Evolutionary conservation across 2,329 filamentous ascomycete species (phyloP).

Genomic region (Annulohypoxylon truncatum): DNA sequence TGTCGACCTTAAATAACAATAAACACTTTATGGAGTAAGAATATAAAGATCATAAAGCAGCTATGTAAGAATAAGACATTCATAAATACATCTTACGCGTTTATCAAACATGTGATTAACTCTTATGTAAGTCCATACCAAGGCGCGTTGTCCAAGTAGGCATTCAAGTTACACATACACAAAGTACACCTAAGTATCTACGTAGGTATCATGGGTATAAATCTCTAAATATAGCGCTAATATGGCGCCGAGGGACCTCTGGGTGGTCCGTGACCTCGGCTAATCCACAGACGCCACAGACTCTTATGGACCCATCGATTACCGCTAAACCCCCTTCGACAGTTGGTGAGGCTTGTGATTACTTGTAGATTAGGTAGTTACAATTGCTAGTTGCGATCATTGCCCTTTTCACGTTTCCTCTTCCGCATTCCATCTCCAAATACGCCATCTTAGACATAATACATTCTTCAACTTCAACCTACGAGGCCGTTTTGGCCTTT

Average conservation of each 20-base stretch:
- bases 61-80: background rate
- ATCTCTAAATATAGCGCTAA: constrained; percentile 33
- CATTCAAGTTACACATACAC: background rate
- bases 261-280: constrained; percentile 22
- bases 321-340: constrained; percentile 21
- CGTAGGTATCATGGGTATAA: too few species aligned
- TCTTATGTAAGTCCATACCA: background rate
- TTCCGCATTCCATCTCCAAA: constrained; percentile 33
- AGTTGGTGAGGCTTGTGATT: constrained; percentile 34
- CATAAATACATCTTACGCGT: background rate
- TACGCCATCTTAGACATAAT: background rate
- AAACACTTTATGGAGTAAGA: background rate
- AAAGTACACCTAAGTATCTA: background rate
- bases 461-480: constrained; percentile 11
- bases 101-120: constrained; percentile 1
- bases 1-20: background rate
- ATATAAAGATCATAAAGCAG: background rate
- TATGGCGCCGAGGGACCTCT: background rate
- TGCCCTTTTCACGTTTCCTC: constrained; percentile 16
- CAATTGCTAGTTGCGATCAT: constrained; percentile 13
- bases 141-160: background rate
- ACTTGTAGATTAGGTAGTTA: constrained; percentile 8
- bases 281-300: constrained; percentile 17
- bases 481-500: background rate
- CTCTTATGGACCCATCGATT: background rate